phyloP scores from a whole-genome alignment of 192 early-diverging fungal species.

The Backusella tarrabulga region DNA sequence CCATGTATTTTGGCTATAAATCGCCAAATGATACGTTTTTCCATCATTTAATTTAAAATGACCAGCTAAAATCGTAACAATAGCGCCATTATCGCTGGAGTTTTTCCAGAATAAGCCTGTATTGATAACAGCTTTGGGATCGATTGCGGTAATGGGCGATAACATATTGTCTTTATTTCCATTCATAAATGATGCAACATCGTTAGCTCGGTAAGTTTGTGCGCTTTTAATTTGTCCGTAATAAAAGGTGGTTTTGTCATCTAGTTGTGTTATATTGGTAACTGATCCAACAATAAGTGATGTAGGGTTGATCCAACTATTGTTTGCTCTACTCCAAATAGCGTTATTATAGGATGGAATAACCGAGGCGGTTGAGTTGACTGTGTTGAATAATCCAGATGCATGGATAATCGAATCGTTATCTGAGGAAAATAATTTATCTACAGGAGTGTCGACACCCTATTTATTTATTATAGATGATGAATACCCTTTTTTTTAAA shows the following conservation, averaged over 20 bases:
- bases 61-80: conserved; percentile 48
- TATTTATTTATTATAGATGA: not conserved
- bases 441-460: conserved; percentile 20
- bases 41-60: conserved; percentile 38
- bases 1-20: conserved; percentile 44
- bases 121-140: conserved; percentile 37
- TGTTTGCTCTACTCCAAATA: not conserved
- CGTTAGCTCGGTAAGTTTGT: conserved; percentile 13
- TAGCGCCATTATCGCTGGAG: conserved; percentile 17
- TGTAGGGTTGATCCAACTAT: not conserved
- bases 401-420: not conserved
- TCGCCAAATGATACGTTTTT: conserved; percentile 42
- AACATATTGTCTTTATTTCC: not conserved
- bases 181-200: conserved; percentile 5
- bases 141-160: not conserved
- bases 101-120: conserved; percentile 55
- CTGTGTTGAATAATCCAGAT: not conserved
- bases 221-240: conserved; percentile 20
- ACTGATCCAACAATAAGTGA: not conserved
- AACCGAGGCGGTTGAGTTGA: not conserved
- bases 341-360: not conserved
- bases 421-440: not conserved
- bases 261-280: not conserved
- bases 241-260: not conserved
- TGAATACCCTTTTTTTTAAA: too few relatives aligned